Evolutionary conservation across 2,329 filamentous ascomycete genomes (phyloP).

Genomic region (Neocucurbitaria cava): DNA sequence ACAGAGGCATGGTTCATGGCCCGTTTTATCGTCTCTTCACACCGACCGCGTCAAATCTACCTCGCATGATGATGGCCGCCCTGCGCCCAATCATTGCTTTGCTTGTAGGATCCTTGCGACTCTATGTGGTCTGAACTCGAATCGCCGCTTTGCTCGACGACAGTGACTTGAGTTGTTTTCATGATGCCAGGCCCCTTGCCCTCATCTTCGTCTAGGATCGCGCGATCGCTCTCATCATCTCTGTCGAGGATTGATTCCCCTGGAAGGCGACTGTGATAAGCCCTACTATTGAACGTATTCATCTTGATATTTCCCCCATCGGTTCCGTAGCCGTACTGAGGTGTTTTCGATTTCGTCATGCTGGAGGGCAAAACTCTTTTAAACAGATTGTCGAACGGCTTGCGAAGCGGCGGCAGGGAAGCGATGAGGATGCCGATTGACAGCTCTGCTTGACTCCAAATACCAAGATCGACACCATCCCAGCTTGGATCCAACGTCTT

Average conservation of each 20-base stretch:
- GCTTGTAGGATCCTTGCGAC: slow-evolving; percentile 2
- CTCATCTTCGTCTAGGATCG: slow-evolving; percentile 31
- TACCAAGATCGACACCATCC: slow-evolving; percentile 26
- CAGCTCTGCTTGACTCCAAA: slow-evolving; percentile 26
- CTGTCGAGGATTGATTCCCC: slow-evolving; percentile 32
- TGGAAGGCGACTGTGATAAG: slow-evolving; percentile 26
- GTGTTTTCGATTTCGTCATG: slow-evolving; percentile 13
- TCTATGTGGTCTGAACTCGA: neutral
- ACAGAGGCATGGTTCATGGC: neutral
- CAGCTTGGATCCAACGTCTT: slow-evolving; percentile 31
- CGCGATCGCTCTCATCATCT: slow-evolving; percentile 36
- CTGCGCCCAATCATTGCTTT: slow-evolving; percentile 12
- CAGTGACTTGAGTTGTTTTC: slow-evolving; percentile 32
- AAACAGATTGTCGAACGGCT: slow-evolving; percentile 30
- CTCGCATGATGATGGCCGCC: neutral
- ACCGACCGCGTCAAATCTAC: neutral
- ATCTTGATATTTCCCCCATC: slow-evolving; percentile 15
- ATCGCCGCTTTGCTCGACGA: slow-evolving; percentile 1
- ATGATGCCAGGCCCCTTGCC: slow-evolving; percentile 27
- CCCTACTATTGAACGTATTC: slow-evolving; percentile 25
- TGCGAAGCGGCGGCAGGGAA: slow-evolving; percentile 33
- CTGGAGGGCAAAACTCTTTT: slow-evolving; percentile 23
- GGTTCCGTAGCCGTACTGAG: slow-evolving; percentile 18
- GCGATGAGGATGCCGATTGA: slow-evolving; percentile 19
- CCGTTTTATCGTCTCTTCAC: neutral